A percentile compares a stretch with the other conserved stretches of the same genome.
These are phyloP conservation scores for Phoma sp. DNA, from an alignment of 2,329 filamentous ascomycete species.

Conservation along the genomic window DNA sequence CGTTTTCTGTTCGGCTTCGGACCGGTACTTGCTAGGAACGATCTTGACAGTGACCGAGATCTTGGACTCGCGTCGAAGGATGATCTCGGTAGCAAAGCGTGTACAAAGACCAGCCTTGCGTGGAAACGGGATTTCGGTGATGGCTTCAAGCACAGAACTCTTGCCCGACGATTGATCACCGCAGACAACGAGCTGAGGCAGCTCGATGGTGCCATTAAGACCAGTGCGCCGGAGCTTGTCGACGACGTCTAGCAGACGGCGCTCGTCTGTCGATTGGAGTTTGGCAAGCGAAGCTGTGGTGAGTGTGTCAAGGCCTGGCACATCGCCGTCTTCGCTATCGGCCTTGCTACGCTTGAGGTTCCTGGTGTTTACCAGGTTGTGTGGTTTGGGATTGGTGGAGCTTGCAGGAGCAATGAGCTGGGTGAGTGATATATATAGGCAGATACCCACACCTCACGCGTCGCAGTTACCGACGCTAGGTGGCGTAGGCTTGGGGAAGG, in stretches of 20 bases:
- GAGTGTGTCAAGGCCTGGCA: background rate
- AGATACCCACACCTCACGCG: background rate
- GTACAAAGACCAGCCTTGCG: slow-evolving; percentile 62
- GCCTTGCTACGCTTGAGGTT: background rate
- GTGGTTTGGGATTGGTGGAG: background rate
- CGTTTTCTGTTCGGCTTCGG: slow-evolving; percentile 33
- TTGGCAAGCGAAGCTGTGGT: slow-evolving; percentile 45
- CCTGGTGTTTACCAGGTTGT: background rate
- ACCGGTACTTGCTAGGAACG: slow-evolving; percentile 18
- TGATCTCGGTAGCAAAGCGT: slow-evolving; percentile 61
- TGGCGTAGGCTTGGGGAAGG: background rate
- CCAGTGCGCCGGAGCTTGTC: slow-evolving; percentile 59
- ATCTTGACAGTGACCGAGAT: slow-evolving; percentile 1
- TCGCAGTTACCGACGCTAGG: background rate
- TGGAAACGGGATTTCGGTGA: slow-evolving; percentile 65
- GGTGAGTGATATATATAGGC: background rate
- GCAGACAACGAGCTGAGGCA: slow-evolving; percentile 44
- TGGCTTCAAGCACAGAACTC: slow-evolving; percentile 67
- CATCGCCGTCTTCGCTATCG: background rate
- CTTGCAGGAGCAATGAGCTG: background rate
- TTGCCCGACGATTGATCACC: too few relatives aligned
- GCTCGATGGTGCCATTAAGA: slow-evolving; percentile 30
- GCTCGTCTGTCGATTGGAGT: slow-evolving; percentile 54
- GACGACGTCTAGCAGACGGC: slow-evolving; percentile 59
- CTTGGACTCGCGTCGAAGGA: slow-evolving; percentile 45